phyloP scores from a whole-genome alignment of 257 asterid genomes.

The Gentiana straminea region DNA sequence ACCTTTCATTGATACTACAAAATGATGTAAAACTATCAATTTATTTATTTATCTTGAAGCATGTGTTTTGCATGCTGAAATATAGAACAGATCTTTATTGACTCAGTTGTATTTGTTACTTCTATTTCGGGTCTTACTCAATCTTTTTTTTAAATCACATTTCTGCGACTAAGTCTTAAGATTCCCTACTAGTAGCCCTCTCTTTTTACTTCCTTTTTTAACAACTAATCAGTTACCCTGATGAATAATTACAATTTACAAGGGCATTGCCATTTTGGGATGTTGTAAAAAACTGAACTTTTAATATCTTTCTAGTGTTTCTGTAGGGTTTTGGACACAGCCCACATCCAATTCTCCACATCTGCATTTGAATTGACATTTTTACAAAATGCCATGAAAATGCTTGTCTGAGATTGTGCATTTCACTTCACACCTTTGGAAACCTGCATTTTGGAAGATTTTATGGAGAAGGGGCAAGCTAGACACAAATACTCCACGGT shows the following conservation, averaged over 20 bases:
- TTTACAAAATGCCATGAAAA: background rate
- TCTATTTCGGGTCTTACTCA: background rate
- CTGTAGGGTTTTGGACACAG: slow-evolving; percentile 1
- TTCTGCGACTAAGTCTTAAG: too few species aligned
- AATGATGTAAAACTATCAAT: too few species aligned
- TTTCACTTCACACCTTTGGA: slow-evolving; percentile 53
- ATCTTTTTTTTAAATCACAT: background rate
- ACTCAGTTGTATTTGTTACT: background rate
- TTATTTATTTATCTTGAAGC: too few species aligned
- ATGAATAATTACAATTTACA: background rate
- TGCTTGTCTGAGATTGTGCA: slow-evolving; percentile 9
- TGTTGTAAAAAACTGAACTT: background rate
- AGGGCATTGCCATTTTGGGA: background rate
- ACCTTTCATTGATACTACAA: too few species aligned
- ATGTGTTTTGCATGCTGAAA: too few species aligned
- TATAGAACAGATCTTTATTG: too few species aligned
- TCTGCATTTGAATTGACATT: too few species aligned
- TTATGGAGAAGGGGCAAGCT: slow-evolving; percentile 58
- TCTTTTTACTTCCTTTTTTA: background rate
- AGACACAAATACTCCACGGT: slow-evolving; percentile 43
- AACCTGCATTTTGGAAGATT: slow-evolving; percentile 12
- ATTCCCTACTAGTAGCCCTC: too few species aligned
- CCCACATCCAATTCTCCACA: too few species aligned
- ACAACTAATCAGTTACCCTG: background rate
- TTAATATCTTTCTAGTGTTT: slow-evolving; percentile 5